These are phyloP conservation scores for Mucor lusitanicus DNA, from an alignment of 371 early-diverging fungal genomes.

Conservation along the genomic window DNA sequence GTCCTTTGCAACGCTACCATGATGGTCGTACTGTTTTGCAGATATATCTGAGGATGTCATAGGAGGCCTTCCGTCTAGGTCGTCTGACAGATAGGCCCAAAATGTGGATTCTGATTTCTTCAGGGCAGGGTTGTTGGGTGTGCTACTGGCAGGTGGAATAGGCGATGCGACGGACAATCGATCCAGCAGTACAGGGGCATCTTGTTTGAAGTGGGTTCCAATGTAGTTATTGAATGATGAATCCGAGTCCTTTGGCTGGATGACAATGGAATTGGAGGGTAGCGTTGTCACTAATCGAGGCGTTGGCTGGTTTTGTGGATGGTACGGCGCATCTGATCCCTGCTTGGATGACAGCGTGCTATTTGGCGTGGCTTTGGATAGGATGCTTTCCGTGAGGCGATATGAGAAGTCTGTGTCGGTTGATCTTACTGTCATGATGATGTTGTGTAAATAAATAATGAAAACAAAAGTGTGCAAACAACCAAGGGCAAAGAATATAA, in stretches of 20 bases:
- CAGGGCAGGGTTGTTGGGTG: neutral
- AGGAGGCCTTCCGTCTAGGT: neutral
- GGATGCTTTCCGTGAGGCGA: conserved; percentile 20
- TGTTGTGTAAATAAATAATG: neutral
- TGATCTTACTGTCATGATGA: conserved; percentile 7
- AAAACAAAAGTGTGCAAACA: neutral
- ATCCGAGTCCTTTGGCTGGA: conserved; percentile 7
- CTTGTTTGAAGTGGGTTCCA: conserved; percentile 14
- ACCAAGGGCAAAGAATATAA: neutral
- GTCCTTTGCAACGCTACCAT: neutral
- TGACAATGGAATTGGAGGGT: conserved; percentile 6
- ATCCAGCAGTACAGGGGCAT: conserved; percentile 15
- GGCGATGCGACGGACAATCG: neutral
- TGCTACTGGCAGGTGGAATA: neutral
- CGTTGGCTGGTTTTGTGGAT: neutral
- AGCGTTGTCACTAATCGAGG: conserved; percentile 10
- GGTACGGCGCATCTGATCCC: neutral
- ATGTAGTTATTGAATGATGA: conserved; percentile 17
- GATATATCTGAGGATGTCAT: neutral
- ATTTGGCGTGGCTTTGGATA: conserved; percentile 10
- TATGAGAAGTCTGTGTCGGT: conserved; percentile 18
- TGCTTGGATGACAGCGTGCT: neutral
- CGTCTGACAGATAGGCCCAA: conserved; percentile 11
- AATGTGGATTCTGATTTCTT: conserved; percentile 1
- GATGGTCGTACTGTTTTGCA: neutral